A percentile compares a stretch with the other conserved stretches of the same genome.
These are phyloP conservation scores for Dactylellina cionopaga DNA, from an alignment of 2,329 filamentous ascomycete genomes.

Conservation along the genomic window DNA sequence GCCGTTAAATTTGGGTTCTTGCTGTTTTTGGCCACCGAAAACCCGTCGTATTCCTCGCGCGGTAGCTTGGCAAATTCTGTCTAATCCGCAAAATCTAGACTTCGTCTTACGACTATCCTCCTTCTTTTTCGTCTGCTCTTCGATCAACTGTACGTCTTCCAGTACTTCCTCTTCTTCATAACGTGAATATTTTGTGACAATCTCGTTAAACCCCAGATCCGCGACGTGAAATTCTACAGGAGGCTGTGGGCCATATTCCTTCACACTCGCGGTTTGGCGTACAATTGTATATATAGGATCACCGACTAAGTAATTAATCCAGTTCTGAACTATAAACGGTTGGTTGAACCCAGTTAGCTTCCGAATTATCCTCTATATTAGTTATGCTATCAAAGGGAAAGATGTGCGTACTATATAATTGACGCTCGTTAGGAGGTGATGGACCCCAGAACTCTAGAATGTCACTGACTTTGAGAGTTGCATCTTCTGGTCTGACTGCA, in stretches of 20 bases:
- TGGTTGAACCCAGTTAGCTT: not conserved
- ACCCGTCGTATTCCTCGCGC: slow-evolving; percentile 4
- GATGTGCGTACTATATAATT: slow-evolving; percentile 22
- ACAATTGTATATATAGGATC: not conserved
- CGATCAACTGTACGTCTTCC: slow-evolving; percentile 11
- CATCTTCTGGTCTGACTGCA: not conserved
- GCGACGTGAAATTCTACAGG: not conserved
- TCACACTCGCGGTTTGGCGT: not conserved
- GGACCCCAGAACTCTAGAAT: slow-evolving; percentile 36
- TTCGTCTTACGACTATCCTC: not conserved
- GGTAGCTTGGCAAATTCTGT: slow-evolving; percentile 6
- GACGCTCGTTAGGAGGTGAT: not conserved
- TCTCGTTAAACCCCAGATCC: slow-evolving; percentile 10
- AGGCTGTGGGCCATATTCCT: not conserved
- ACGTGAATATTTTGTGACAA: not conserved
- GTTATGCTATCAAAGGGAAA: not conserved
- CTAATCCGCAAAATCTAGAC: not conserved
- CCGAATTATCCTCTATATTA: not conserved
- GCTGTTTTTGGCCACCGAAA: not conserved
- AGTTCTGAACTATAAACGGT: not conserved
- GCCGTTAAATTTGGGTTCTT: slow-evolving; percentile 11
- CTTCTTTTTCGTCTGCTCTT: not conserved
- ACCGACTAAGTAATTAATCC: not conserved
- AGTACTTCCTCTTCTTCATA: not conserved
- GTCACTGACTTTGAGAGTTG: slow-evolving; percentile 18